These are phyloP conservation scores for Saitozyma sp. DNA, from an alignment of 768 basidiomycete genomes.

Conservation along the genomic window DNA sequence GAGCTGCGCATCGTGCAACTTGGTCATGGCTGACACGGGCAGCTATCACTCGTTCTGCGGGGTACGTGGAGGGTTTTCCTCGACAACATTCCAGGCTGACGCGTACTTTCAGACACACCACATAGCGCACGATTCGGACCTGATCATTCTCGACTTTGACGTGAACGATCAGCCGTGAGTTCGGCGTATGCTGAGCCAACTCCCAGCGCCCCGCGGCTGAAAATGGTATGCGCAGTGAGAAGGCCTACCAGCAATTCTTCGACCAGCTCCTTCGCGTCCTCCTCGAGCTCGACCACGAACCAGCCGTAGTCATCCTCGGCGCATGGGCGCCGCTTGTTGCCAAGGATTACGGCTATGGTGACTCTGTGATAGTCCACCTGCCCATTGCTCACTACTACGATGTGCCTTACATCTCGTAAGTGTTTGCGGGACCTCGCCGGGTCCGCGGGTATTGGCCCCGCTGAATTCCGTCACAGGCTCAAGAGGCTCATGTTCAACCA, in stretches of 20 bases:
- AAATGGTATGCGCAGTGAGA: constrained; percentile 18
- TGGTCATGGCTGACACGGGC: neutral
- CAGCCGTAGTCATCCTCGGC: constrained; percentile 48
- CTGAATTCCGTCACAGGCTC: constrained; percentile 17
- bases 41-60: constrained; percentile 52
- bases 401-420: constrained; percentile 44
- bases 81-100: neutral
- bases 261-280: constrained; percentile 48
- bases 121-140: constrained; percentile 42
- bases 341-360: constrained; percentile 47
- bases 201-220: neutral
- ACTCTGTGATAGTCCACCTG: constrained; percentile 48
- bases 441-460: neutral
- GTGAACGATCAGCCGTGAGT: constrained; percentile 50
- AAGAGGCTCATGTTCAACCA: constrained; percentile 47
- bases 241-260: constrained; percentile 40
- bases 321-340: constrained; percentile 47
- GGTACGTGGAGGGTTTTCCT: constrained; percentile 17
- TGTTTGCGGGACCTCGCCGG: neutral
- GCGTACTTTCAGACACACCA: constrained; percentile 40
- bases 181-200: too few species aligned
- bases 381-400: constrained; percentile 50
- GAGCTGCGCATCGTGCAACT: neutral
- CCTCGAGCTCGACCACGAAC: constrained; percentile 39
- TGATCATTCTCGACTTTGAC: constrained; percentile 50